These are phyloP conservation scores for Elaeis oleifera DNA, from an alignment of 202 grass and related monocot genomes.

Conservation along the genomic window DNA sequence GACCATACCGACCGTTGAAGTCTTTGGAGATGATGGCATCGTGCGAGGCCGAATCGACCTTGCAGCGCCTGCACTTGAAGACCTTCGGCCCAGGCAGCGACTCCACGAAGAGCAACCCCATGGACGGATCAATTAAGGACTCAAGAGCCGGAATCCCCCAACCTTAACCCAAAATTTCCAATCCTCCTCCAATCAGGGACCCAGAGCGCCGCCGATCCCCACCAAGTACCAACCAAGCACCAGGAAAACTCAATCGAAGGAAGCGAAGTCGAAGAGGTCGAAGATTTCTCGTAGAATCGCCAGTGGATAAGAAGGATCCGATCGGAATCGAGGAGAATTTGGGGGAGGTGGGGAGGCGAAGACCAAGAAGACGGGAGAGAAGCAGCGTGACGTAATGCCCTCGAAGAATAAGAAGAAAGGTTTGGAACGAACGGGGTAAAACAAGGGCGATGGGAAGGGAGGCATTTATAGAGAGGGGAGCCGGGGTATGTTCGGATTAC, in stretches of 20 bases:
- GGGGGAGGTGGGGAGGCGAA: slow-evolving; percentile 10
- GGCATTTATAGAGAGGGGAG: no score
- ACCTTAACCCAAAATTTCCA: slow-evolving; percentile 10
- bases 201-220: not conserved
- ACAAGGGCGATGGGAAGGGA: no score
- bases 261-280: not conserved
- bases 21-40: slow-evolving; percentile 77
- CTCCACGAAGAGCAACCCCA: slow-evolving; percentile 81
- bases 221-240: slow-evolving; percentile 2
- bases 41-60: slow-evolving; percentile 68
- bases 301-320: slow-evolving; percentile 9
- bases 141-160: not conserved
- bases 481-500: no score
- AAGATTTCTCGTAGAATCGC: slow-evolving; percentile 11
- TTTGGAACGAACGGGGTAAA: no score
- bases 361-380: slow-evolving; percentile 23
- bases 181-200: slow-evolving; percentile 16
- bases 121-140: slow-evolving; percentile 2
- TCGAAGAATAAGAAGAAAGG: not conserved
- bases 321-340: slow-evolving; percentile 1
- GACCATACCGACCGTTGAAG: slow-evolving; percentile 59
- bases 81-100: slow-evolving; percentile 62
- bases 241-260: slow-evolving; percentile 4
- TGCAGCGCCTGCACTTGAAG: slow-evolving; percentile 70
- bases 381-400: slow-evolving; percentile 3